phyloP scores from a whole-genome alignment of 2,329 filamentous ascomycete species.

The Cercospora berteroae region DNA sequence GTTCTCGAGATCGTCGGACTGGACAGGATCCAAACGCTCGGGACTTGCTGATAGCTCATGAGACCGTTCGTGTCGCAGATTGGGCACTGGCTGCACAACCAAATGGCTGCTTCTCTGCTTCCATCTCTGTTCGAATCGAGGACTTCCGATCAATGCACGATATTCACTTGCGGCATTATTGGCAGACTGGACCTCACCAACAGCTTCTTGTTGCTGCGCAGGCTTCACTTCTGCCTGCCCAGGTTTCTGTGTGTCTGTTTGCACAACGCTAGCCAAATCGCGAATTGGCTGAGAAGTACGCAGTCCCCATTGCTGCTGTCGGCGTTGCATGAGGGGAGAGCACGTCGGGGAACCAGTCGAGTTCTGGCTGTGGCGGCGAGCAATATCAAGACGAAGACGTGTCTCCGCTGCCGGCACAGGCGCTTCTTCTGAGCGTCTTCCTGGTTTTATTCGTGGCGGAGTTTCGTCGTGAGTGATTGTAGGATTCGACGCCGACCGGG shows the following conservation, averaged over 20 bases:
- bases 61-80: constrained; percentile 13
- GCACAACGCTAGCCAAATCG: neutral
- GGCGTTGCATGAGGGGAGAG: constrained; percentile 9
- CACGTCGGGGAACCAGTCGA: neutral
- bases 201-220: neutral
- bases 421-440: neutral
- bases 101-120: constrained; percentile 28
- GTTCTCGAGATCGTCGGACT: constrained; percentile 22
- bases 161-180: neutral
- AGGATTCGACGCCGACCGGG: neutral
- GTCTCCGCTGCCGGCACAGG: neutral
- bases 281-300: constrained; percentile 9
- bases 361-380: constrained; percentile 12
- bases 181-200: neutral
- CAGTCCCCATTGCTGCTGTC: constrained; percentile 17
- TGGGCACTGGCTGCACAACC: neutral
- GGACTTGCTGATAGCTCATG: constrained; percentile 24
- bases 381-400: neutral
- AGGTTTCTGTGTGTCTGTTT: neutral
- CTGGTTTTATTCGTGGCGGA: neutral
- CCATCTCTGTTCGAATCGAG: constrained; percentile 28
- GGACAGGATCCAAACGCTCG: constrained; percentile 32
- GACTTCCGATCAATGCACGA: constrained; percentile 6
- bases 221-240: neutral
- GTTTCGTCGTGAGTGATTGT: neutral